Base-by-base conservation (phyloP, 2,329 filamentous ascomycete species). In the Ophiosphaerella herpotricha region DNA sequence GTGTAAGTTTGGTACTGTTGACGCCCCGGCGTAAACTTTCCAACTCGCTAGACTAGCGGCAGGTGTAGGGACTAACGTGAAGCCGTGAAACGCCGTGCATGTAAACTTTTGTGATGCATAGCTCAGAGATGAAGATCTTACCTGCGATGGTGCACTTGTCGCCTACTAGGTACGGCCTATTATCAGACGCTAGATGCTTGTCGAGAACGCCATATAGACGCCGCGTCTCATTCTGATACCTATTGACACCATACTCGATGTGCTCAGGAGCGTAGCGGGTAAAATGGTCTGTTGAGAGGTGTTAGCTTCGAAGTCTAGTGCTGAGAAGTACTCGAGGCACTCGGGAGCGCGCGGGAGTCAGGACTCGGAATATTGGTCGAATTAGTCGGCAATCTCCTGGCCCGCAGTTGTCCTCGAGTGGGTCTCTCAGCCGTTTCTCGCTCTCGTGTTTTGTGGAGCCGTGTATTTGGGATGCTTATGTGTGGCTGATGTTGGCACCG, bases 221-320 rank as follows among this genome's bases (percentile, higher is more conserved):
- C n/a, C 87, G 82, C 0, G 88, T 90, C 76, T 96, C 91, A 68
- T 90, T 94, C 67, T 81, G 77, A 76, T 96, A 96, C 40, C 91
- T 83, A 66, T 89, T 85, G 47, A 95, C 84, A 55, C 88, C 90
- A 70, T 96, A 96, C 65, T 86, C 79, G 63, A 96, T 93, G 70
- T 83, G 85, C 70, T 92, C 88, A 0, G 90, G 89, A 1, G 91
- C 90, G 66, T 96, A 95, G 48, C 89, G 83, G 40, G 77, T 78
- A 74, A 96, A 96, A 75, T 96, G 90, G 73, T 94, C 91, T 44
- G 49, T 45, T 24, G 13, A 38, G 26, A 16, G 23, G 7, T 23
- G 46, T 63, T 51, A 54, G 44, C 21, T 18, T 35, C 26, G 6
- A 29, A 3, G 7, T 29, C 26, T 29, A 29, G 26, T 11, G 11